These are phyloP conservation scores for Cynanchum wilfordii DNA, from an alignment of 257 asterid species.

Conservation along the genomic window DNA sequence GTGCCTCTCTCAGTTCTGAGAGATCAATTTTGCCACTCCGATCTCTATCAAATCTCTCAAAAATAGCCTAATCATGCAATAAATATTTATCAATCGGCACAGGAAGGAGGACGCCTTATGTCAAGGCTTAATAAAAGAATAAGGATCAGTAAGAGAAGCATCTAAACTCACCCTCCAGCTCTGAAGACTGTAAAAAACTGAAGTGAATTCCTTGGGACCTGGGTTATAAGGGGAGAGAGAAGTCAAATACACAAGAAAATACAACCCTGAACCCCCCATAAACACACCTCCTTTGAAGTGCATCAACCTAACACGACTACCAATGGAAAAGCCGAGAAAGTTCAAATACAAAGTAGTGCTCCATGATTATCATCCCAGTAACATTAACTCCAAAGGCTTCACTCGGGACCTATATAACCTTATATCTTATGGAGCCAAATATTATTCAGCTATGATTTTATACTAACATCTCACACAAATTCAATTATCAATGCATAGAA, in stretches of 20 bases:
- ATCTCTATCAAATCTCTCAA: constrained; percentile 90
- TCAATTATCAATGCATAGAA: background rate
- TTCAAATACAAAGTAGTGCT: background rate
- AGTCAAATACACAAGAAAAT: constrained; percentile 2
- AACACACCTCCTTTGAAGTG: background rate
- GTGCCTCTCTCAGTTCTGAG: constrained; percentile 74
- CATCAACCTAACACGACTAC: background rate
- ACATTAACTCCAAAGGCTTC: background rate
- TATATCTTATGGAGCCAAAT: background rate
- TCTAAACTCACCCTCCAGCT: constrained; percentile 79
- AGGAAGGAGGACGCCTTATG: constrained; percentile 6
- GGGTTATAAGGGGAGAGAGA: background rate
- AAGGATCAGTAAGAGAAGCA: background rate
- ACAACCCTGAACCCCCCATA: background rate
- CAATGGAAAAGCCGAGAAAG: background rate
- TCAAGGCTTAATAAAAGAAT: background rate
- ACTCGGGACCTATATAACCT: background rate
- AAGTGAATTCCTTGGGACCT: constrained; percentile 93
- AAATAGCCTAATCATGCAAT: constrained; percentile 41
- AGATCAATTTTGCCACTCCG: constrained; percentile 84
- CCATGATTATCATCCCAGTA: background rate
- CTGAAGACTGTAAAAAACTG: constrained; percentile 85
- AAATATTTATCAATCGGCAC: constrained; percentile 14
- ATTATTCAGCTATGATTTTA: background rate
- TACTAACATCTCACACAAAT: background rate